These are phyloP conservation scores for Jaminaea rosea DNA, from an alignment of 1,284 basidiomycete genomes.

Conservation along the genomic window DNA sequence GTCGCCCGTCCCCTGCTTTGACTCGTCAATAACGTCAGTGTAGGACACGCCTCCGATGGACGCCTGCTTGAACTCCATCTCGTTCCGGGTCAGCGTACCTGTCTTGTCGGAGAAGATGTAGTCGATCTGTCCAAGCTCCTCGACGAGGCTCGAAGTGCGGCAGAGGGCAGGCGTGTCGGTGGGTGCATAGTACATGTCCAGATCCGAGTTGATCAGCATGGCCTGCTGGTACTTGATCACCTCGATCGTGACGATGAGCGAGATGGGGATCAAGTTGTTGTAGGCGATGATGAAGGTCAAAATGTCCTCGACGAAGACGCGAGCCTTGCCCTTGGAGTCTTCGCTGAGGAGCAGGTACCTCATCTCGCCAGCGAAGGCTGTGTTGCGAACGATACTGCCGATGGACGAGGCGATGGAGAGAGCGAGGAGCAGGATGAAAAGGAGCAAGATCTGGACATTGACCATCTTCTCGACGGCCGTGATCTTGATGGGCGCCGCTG, in stretches of 20 bases:
- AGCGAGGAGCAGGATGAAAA: constrained; percentile 78
- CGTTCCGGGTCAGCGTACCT: constrained; percentile 86
- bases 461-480: constrained; percentile 94
- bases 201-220: constrained; percentile 87
- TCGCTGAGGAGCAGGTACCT: constrained; percentile 34
- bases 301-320: constrained; percentile 62
- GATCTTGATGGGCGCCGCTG: constrained; percentile 85
- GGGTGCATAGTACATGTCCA: constrained; percentile 67
- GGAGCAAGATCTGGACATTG: constrained; percentile 90
- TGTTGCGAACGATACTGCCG: constrained; percentile 65
- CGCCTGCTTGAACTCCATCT: constrained; percentile 95
- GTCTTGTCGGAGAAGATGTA: constrained; percentile 99
- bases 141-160: constrained; percentile 90
- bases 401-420: constrained; percentile 85
- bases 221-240: constrained; percentile 98
- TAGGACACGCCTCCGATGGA: constrained; percentile 81
- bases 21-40: constrained; percentile 77
- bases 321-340: constrained; percentile 35
- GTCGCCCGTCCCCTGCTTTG: constrained; percentile 56
- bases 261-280: constrained; percentile 98
- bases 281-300: constrained; percentile 97
- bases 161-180: constrained; percentile 95
- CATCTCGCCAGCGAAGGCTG: constrained; percentile 29
- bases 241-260: constrained; percentile 98
- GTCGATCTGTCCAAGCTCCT: constrained; percentile 96